Conservation (phyloP, 1,139 yeast genomes). For the Lodderomyces oxycetoniae region DNA sequence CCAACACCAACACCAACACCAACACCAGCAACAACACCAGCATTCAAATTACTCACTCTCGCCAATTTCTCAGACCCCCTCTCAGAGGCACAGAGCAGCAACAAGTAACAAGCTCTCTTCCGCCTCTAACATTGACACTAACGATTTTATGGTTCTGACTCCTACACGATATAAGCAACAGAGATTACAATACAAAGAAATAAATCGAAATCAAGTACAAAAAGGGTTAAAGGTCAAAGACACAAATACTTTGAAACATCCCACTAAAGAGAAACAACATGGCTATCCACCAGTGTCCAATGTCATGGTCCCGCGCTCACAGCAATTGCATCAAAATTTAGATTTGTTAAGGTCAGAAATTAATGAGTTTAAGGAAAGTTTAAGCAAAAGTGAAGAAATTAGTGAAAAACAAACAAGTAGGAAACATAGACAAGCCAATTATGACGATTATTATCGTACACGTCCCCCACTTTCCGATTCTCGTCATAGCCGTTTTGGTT, state of each 20-base stretch:
- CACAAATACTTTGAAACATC: conserved; percentile 2
- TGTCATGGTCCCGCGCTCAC: conserved; percentile 18
- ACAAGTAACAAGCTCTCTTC: conserved; percentile 10
- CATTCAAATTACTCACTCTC: neutral
- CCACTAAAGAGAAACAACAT: conserved; percentile 6
- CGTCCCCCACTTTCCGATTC: no score
- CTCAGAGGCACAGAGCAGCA: neutral
- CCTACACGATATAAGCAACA: conserved; percentile 9
- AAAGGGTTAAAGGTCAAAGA: neutral
- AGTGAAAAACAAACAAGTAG: neutral
- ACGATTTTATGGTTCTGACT: conserved; percentile 10
- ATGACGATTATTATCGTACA: neutral
- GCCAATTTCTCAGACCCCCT: neutral
- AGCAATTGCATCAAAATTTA: conserved; percentile 41
- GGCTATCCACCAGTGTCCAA: neutral
- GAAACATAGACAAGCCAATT: conserved; percentile 5
- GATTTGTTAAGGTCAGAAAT: conserved; percentile 42
- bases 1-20: conserved; percentile 8
- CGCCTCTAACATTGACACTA: conserved; percentile 13
- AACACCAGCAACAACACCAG: conserved; percentile 10
- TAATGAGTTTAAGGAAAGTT: conserved; percentile 44
- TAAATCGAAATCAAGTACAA: conserved; percentile 9
- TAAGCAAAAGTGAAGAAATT: conserved; percentile 18
- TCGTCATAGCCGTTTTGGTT: no score
- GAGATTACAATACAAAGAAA: neutral